Base-by-base conservation (phyloP, 768 basidiomycete genomes). In the Chalciporus pseudorubinellus region DNA sequence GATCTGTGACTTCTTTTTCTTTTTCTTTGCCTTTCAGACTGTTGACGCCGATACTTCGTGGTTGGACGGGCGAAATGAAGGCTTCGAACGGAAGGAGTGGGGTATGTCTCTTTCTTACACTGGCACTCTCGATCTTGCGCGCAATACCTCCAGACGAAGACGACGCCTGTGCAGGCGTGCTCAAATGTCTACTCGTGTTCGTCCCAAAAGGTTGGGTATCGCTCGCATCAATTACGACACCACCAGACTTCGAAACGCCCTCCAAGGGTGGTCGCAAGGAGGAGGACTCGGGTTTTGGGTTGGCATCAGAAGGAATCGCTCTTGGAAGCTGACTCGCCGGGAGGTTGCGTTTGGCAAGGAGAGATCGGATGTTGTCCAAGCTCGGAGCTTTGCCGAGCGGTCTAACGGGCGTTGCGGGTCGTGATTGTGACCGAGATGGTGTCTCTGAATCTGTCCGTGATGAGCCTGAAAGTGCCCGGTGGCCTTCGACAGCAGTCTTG, bases 11-110 rank as follows among this genome's bases (percentile, higher is more conserved):
- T 20, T 31, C 29, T 13, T 6, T 10, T 21, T 43, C 22, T 26
- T n/a, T 24, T 13, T 3, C 43, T 18, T 52, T 56, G 14, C 31
- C 59, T 28, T 52, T 36, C 39, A 7, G 22, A 3, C 26, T 14
- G 13, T 28, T 31, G 24, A 10, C n/a, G 6, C 31, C n/a, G 20
- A 4, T 12, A n/a, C 24, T n/a, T 16, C 34, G 48, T 1, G 21
- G 11, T 12, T 45, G 50, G 9, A 33, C 39, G 4, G 59, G 59
- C 14, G 65, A 67, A 10, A 66, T 65, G 40, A 62, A 67, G 6
- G 47, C 57, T 26, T 60, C 52, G 10, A 66, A 67, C 7, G 59
- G 51, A 9, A 48, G 19, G 12, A 36, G 33, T 18, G 53, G 3
- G 1, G 10, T 4, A 4, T 39, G 36, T 19, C 29, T 54, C 21